Percentiles rank a stretch among this genome's conserved stretches.
phyloP scores from a whole-genome alignment of 106 monocot genomes.

The Iris macrosiphon region DNA sequence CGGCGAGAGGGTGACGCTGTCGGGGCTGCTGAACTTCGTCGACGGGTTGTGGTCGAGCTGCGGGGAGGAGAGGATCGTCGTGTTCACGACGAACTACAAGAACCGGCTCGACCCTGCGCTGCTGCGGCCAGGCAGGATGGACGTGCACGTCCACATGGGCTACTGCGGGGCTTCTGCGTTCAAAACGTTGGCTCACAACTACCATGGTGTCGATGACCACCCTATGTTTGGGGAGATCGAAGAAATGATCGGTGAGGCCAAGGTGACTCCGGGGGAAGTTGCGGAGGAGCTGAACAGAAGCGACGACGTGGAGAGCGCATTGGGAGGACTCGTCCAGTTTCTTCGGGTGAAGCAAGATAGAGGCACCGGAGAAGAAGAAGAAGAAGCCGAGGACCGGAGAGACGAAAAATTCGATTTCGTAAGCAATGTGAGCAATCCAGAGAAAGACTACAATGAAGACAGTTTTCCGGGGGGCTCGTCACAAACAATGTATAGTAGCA shows the following conservation, averaged over 20 bases:
- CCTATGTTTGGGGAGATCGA: constrained; percentile 9
- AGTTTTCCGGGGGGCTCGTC: too few relatives aligned
- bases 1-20: constrained; percentile 7
- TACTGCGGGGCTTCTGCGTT: constrained; percentile 1
- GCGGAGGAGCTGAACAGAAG: constrained; percentile 5
- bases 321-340: not conserved
- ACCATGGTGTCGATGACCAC: constrained; percentile 7
- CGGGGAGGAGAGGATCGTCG: constrained; percentile 16
- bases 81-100: constrained; percentile 19
- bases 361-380: not conserved
- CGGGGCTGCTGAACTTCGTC: constrained; percentile 11
- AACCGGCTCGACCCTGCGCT: constrained; percentile 11
- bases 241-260: constrained; percentile 1
- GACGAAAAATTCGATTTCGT: too few relatives aligned
- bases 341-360: not conserved
- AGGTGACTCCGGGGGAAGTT: constrained; percentile 5
- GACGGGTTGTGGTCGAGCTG: constrained; percentile 17
- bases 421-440: too few relatives aligned
- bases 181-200: not conserved
- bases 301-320: constrained; percentile 3
- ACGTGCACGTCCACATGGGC: constrained; percentile 17
- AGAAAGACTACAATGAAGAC: too few relatives aligned
- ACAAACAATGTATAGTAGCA: too few relatives aligned
- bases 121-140: constrained; percentile 17
- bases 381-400: not conserved